Conservation (phyloP, 345 rosid species). For the Hypericum perforatum region DNA sequence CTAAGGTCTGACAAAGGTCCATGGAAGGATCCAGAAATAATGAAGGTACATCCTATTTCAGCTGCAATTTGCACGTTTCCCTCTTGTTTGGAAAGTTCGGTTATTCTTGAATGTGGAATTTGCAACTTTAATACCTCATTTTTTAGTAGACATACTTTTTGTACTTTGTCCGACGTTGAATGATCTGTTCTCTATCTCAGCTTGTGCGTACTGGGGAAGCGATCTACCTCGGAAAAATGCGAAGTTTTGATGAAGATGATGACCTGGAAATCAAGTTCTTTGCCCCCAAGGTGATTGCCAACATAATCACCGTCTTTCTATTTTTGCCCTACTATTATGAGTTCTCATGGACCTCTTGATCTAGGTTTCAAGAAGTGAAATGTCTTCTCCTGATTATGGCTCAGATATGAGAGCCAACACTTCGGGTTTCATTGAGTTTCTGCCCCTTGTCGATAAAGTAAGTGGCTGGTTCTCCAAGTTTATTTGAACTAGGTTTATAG, state of each 20-base stretch:
- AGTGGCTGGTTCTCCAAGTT: not conserved
- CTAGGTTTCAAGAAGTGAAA: slow-evolving; percentile 32
- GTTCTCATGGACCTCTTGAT: slow-evolving; percentile 3
- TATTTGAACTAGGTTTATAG: too few species aligned
- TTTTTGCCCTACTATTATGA: slow-evolving; percentile 14
- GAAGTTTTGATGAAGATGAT: slow-evolving; percentile 39
- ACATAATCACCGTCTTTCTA: slow-evolving; percentile 5
- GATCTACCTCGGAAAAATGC: slow-evolving; percentile 38
- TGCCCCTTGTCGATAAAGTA: slow-evolving; percentile 23
- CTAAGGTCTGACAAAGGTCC: slow-evolving; percentile 80
- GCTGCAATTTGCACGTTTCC: slow-evolving; percentile 2
- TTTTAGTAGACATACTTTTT: not conserved
- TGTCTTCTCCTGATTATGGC: slow-evolving; percentile 18
- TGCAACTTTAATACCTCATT: not conserved
- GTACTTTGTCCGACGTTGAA: slow-evolving; percentile 10
- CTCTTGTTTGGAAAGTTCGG: not conserved
- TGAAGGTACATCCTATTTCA: slow-evolving; percentile 49
- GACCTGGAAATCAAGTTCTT: slow-evolving; percentile 37
- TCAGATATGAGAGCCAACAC: slow-evolving; percentile 21
- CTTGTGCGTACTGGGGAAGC: slow-evolving; percentile 54
- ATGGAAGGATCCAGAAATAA: slow-evolving; percentile 77
- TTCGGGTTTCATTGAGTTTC: slow-evolving; percentile 19
- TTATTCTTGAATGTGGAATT: slow-evolving; percentile 5
- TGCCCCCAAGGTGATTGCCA: slow-evolving; percentile 43
- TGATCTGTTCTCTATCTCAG: slow-evolving; percentile 32